Evolutionary conservation across 352 stramenopile genomes (phyloP), one percentile per base, ranked within the genome.

Genomic region (Phytopythium sindhum): DNA sequence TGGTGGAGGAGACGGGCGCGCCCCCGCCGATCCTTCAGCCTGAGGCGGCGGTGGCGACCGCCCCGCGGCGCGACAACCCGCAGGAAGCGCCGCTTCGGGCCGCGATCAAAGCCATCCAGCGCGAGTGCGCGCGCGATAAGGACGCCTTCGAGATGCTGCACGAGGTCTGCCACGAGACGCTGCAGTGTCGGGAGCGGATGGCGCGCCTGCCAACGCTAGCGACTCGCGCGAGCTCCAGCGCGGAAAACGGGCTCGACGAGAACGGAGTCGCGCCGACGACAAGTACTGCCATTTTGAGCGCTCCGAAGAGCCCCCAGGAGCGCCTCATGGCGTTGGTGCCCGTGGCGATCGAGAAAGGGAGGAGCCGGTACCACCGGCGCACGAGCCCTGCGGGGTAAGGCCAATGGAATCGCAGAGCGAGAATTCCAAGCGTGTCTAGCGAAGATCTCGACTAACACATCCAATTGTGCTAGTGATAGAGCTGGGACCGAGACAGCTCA

Each of bases 131-230:
- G 26, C 59, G 33, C 5, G 79, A 92, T 35, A 70, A 77, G 23
- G 71, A 84, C 2, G 72, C 78, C 42, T 70, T 84, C 28, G 63
- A 65, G 56, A 76, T 76, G 47, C 60, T 93, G n/a, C 81, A 81
- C 26, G 81, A 93, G 41, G 67, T 91, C n/a, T 93, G 85, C 52
- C 68, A 70, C 11, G 68, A 84, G 48, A 90, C 83, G 15, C 58
- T 91, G 26, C 39, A 21, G 5, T 41, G 37, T 19, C 56, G 56
- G 1, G 39, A 35, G 37, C 24, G 56, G 2, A 21, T 52, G 56
- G 56, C 41, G 17, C 37, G 41, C 26, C 26, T 52, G 24, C 29
- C 37, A 9, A 23, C 33, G 10, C n/a, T 12, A n/a, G 17, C 5
- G 19, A 17, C 0, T 23, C 54, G 23, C 29, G 50, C 21, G 23